phyloP scores from a whole-genome alignment of 495 filamentous ascomycete genomes.

The Polyplosphaeria fusca region DNA sequence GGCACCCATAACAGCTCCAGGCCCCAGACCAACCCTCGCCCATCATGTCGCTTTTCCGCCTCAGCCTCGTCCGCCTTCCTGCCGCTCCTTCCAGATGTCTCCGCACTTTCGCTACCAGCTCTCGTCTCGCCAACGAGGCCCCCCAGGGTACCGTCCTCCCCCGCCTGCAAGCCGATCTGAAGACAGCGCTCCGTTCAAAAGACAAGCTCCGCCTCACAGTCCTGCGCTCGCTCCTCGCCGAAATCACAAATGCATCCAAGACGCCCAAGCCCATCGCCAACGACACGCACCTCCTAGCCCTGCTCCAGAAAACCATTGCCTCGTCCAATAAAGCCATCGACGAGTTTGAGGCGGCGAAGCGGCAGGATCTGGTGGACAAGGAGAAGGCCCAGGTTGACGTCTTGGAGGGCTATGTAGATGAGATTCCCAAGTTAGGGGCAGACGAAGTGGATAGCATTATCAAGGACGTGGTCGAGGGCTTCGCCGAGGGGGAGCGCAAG shows the following conservation, averaged over 20 bases:
- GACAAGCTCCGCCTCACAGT: constrained; percentile 56
- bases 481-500: constrained; percentile 43
- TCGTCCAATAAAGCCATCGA: constrained; percentile 50
- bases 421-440: constrained; percentile 47
- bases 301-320: constrained; percentile 55
- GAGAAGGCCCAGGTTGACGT: constrained; percentile 56
- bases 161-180: constrained; percentile 57
- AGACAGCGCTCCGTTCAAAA: constrained; percentile 60
- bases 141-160: constrained; percentile 32
- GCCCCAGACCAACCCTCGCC: background rate
- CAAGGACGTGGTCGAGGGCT: constrained; percentile 44
- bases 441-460: constrained; percentile 51
- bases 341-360: constrained; percentile 51
- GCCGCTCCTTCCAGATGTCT: background rate
- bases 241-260: constrained; percentile 62
- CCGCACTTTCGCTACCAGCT: constrained; percentile 11
- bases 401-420: constrained; percentile 55
- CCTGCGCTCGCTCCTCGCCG: constrained; percentile 58
- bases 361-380: constrained; percentile 56
- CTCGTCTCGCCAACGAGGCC: background rate
- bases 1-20: constrained; percentile 1
- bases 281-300: constrained; percentile 56
- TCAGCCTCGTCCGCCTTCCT: constrained; percentile 11
- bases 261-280: constrained; percentile 55
- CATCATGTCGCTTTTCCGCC: constrained; percentile 20